Evolutionary conservation across 495 filamentous ascomycete genomes (phyloP).

Genomic region (Penicillium crystallinum): DNA sequence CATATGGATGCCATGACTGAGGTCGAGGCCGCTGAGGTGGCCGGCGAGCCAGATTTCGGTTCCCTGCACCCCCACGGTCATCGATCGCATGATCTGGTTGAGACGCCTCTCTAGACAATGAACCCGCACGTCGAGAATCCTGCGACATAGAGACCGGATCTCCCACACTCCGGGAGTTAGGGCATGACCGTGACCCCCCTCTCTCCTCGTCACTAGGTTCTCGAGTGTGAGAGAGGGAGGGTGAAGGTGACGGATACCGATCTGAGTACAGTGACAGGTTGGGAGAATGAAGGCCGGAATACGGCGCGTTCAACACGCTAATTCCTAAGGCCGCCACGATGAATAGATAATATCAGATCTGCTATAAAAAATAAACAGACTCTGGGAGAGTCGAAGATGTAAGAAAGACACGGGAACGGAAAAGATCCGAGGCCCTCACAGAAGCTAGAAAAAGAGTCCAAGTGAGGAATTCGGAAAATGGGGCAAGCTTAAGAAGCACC

Average conservation of each 20-base stretch:
- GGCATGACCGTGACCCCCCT: slow-evolving; percentile 44
- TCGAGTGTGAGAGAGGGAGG: slow-evolving; percentile 39
- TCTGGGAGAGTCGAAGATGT: slow-evolving; percentile 3
- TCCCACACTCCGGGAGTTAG: slow-evolving; percentile 26
- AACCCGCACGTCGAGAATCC: slow-evolving; percentile 31
- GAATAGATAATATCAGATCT: slow-evolving; percentile 13
- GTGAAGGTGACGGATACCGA: slow-evolving; percentile 30
- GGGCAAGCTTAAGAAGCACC: slow-evolving; percentile 10
- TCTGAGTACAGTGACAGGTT: slow-evolving; percentile 32
- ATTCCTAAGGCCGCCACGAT: slow-evolving; percentile 44
- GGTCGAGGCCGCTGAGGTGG: slow-evolving; percentile 31
- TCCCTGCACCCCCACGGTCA: slow-evolving; percentile 21
- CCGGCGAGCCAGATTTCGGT: slow-evolving; percentile 19
- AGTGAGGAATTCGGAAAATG: not conserved
- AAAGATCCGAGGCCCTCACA: slow-evolving; percentile 17
- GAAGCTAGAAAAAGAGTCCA: not conserved
- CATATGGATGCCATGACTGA: slow-evolving; percentile 37
- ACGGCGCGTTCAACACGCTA: slow-evolving; percentile 32
- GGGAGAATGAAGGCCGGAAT: slow-evolving; percentile 25
- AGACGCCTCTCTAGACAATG: slow-evolving; percentile 26
- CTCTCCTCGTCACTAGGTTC: slow-evolving; percentile 35
- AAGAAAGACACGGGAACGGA: slow-evolving; percentile 7
- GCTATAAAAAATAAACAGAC: not conserved
- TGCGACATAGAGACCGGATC: slow-evolving; percentile 49
- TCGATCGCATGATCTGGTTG: slow-evolving; percentile 21